Evolutionary conservation across 2,329 filamentous ascomycete genomes (phyloP), one percentile per base, ranked within the genome.

Genomic region (Celoporthe dispersa): DNA sequence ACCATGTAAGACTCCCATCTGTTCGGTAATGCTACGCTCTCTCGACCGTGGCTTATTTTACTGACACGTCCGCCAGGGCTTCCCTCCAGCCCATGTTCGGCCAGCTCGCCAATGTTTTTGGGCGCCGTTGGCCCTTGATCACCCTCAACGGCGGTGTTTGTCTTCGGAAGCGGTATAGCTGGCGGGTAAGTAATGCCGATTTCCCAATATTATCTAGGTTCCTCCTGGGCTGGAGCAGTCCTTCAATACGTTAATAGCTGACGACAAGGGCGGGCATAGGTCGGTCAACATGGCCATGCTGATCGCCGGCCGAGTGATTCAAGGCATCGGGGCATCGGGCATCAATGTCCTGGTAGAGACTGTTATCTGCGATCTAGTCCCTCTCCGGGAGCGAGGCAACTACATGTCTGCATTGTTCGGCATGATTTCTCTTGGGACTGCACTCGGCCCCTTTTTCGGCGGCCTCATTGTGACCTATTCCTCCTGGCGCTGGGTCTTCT

Each of bases 111-210:
- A 65, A 71, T 31, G 59, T 73, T n/a, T 88, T 84, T 71, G 86
- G 87, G 3, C 80, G 87, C 1, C 80, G 83, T 31, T 81, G 78
- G 64, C 75, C 81, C 33, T 78, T 79, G 22, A 76, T 87, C 0
- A 64, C 75, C 9, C n/a, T 76, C 83, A 2, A 80, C 87, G 1
- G 78, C 76, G 14, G 71, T 86, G 1, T 88, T 88, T 70, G 80
- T 79, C 0, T 73, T 89, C 0, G 87, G 87, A 0, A 87, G 86
- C 68, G 84, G 82, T 0, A 79, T 90, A 3, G 82, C 79, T 57
- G 87, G 86, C 0, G 82, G 81, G 41, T 22, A 16, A 48, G 41
- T 48, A 22, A 8, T 22, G 16, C 0, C 41, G 16, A 22, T 22
- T 8, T 22, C 6, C 22, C 7, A 7, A 5, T 37, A 9, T 6